Conservation (phyloP, 2,329 filamentous ascomycete genomes). For the Clonostachys chloroleuca region DNA sequence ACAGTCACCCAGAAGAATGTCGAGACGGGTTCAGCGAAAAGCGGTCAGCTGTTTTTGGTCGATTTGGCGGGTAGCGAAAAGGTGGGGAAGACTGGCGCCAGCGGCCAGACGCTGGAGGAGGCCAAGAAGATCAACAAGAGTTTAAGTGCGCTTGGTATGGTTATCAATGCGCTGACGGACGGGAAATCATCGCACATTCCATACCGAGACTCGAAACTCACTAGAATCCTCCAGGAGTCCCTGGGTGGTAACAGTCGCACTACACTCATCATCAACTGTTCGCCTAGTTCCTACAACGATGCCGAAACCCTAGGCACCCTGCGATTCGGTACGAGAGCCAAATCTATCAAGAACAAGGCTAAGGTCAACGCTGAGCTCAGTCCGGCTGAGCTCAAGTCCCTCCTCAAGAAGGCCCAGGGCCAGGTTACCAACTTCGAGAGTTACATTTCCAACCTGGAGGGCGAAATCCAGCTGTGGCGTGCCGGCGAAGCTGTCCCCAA, state of each 20-base stretch:
- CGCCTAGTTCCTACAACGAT: slow-evolving; percentile 98
- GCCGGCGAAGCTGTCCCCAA: slow-evolving; percentile 82
- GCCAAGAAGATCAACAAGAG: slow-evolving; percentile 99
- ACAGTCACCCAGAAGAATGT: slow-evolving; percentile 97
- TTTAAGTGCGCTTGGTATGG: slow-evolving; percentile 95
- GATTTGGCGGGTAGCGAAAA: slow-evolving; percentile 98
- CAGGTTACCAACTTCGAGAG: slow-evolving; percentile 85
- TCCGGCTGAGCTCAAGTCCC: slow-evolving; percentile 86
- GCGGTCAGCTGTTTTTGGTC: slow-evolving; percentile 93
- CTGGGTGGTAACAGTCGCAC: slow-evolving; percentile 96
- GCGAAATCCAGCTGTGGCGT: slow-evolving; percentile 84
- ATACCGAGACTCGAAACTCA: slow-evolving; percentile 97
- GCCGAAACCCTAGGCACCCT: slow-evolving; percentile 88
- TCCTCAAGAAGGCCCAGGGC: slow-evolving; percentile 87
- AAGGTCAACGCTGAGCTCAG: slow-evolving; percentile 99
- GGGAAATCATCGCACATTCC: slow-evolving; percentile 95
- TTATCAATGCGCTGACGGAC: slow-evolving; percentile 96
- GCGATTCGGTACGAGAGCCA: slow-evolving; percentile 91
- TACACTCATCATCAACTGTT: slow-evolving; percentile 98
- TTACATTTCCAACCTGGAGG: slow-evolving; percentile 80
- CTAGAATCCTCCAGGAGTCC: slow-evolving; percentile 93
- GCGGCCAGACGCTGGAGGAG: slow-evolving; percentile 94
- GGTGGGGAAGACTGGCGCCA: slow-evolving; percentile 96
- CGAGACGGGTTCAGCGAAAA: slow-evolving; percentile 93
- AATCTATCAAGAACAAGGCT: slow-evolving; percentile 99